Evolutionary conservation across 2,329 filamentous ascomycete genomes (phyloP), one percentile per base, ranked within the genome.

Genomic region (Raffaelea ambrosiae): DNA sequence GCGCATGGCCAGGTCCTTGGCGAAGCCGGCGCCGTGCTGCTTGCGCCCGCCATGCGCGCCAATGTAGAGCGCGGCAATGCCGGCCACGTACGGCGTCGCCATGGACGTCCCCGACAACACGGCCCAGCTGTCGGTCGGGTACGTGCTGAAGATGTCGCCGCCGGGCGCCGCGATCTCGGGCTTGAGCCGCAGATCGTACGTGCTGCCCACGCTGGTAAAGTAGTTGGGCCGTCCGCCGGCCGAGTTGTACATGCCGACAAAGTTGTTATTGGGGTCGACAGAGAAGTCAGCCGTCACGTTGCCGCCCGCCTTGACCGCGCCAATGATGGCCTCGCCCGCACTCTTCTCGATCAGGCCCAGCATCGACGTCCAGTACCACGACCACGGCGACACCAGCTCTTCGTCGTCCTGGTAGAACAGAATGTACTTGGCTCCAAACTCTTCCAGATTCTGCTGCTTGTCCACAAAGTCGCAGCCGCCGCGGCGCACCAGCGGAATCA

Each of bases 31-130:
- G 26, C 61, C 63, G 44, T 67, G 57, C 1, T 54, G 50, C 14
- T 48, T 51, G 20, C 63, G 61, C 5, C 65, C 64, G n/a, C 65
- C 65, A 29, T 57, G 53, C 26, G 58, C 58, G 10, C 61, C 54
- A 29, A 67, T 58, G 45, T 65, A 68, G 10, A 68, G 61, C n/a
- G 65, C 65, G 3, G 65, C 64, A 8, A 67, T 59, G 22, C 69
- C 71, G 16, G 70, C 69, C 13, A 71, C 59, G 47, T 70, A 71
- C 2, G 71, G 70, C 14, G 63, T 65, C 4, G 71, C 67, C 72
- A 75, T 74, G 5, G 66, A 70, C 2, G 72, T 76, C 21, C 73
- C 72, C 38, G 63, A 68, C 22, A 70, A 59, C 2, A 74, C 62
- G 14, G 63, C 63, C 33, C 59, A 62, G 3, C 55, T 56, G 31